Conservation (phyloP, 768 basidiomycete species). For the Boletus patriciae region DNA sequence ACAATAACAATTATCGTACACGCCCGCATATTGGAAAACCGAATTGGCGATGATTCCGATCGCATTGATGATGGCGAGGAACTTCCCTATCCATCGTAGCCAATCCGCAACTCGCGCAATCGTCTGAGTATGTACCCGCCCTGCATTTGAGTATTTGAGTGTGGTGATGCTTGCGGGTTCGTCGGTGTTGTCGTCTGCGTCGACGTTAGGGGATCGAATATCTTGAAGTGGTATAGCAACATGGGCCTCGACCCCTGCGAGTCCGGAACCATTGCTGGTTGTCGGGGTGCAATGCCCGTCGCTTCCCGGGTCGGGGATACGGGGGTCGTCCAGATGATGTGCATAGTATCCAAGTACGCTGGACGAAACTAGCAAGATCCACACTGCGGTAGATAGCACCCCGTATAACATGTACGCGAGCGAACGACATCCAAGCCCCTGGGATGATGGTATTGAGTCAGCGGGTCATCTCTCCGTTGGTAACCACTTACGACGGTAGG, state of each 20-base stretch:
- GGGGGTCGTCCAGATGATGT: constrained; percentile 1
- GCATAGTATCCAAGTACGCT: constrained; percentile 27
- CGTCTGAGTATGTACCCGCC: background rate
- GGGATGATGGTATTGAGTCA: background rate
- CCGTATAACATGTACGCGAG: constrained; percentile 33
- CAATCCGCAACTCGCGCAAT: constrained; percentile 4
- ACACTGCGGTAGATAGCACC: constrained; percentile 27
- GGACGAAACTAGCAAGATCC: constrained; percentile 32
- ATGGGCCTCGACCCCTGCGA: background rate
- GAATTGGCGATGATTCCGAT: constrained; percentile 27
- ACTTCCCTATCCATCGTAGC: constrained; percentile 30
- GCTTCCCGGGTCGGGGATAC: background rate
- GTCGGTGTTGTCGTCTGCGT: background rate
- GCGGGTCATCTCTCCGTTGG: background rate
- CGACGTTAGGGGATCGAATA: background rate
- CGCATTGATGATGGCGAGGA: constrained; percentile 31
- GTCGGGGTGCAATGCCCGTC: background rate
- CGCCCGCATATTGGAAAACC: constrained; percentile 30
- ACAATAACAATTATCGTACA: constrained; percentile 33
- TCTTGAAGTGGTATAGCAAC: background rate
- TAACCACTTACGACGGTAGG: constrained; percentile 29
- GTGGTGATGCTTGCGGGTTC: background rate
- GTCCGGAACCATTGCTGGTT: background rate
- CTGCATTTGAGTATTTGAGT: background rate
- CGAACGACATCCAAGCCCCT: constrained; percentile 39